These are phyloP conservation scores for Musa troglodytarum DNA, from an alignment of 176 grass and related monocot genomes.

Conservation along the genomic window DNA sequence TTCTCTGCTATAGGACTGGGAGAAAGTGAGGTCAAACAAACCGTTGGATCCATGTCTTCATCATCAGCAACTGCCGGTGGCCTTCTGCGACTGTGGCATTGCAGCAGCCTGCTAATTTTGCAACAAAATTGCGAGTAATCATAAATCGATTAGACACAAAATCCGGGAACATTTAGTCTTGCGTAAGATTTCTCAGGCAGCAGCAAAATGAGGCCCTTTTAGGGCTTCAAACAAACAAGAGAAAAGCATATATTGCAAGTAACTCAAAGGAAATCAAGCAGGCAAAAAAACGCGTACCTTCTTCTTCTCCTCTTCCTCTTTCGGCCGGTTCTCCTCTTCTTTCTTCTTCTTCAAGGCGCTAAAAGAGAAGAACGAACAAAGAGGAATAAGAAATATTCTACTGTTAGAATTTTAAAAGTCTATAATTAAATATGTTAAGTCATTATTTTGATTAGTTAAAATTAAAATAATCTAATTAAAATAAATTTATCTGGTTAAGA, in stretches of 20 bases:
- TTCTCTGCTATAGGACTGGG: not conserved
- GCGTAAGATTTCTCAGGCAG: not conserved
- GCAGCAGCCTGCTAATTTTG: slow-evolving; percentile 35
- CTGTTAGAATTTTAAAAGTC: not conserved
- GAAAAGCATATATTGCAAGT: not conserved
- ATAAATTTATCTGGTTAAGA: too few species aligned
- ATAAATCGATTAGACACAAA: not conserved
- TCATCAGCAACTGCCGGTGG: slow-evolving; percentile 31
- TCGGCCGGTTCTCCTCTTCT: slow-evolving; percentile 84
- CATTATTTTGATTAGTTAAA: too few species aligned
- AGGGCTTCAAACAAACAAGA: not conserved
- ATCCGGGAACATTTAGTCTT: not conserved
- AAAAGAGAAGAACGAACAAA: not conserved
- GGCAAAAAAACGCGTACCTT: slow-evolving; percentile 1
- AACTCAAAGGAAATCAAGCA: not conserved
- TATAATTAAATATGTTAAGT: too few species aligned
- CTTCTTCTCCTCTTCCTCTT: slow-evolving; percentile 86
- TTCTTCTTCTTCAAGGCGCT: slow-evolving; percentile 74
- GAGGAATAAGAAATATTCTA: not conserved
- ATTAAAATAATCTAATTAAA: too few species aligned
- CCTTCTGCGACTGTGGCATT: slow-evolving; percentile 32
- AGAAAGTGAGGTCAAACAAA: slow-evolving; percentile 28
- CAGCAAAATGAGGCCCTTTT: not conserved
- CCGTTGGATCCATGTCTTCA: slow-evolving; percentile 91
- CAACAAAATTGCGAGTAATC: not conserved